These are phyloP conservation scores for Gynandropsis gynandra DNA, from an alignment of 345 rosid species.

Conservation along the genomic window DNA sequence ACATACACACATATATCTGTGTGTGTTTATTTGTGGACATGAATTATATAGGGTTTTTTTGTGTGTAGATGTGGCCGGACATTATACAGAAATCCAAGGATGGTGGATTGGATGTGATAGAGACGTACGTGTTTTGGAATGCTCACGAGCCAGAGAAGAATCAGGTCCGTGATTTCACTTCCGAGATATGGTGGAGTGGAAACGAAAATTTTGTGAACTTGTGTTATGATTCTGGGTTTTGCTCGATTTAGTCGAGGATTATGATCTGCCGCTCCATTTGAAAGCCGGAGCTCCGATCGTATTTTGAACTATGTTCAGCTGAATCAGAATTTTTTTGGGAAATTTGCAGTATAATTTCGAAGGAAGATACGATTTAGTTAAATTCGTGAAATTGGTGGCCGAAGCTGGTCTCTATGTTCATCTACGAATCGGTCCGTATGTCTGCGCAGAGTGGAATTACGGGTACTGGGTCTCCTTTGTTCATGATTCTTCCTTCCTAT, in stretches of 20 bases:
- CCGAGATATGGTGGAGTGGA: too few relatives aligned
- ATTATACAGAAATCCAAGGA: constrained; percentile 92
- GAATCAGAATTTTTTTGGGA: neutral
- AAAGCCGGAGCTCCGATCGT: neutral
- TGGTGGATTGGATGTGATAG: constrained; percentile 86
- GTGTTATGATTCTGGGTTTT: neutral
- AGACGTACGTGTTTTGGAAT: constrained; percentile 93
- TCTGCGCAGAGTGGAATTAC: constrained; percentile 94
- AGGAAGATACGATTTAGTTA: constrained; percentile 82
- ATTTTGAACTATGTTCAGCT: neutral
- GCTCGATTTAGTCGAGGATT: neutral
- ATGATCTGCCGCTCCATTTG: neutral
- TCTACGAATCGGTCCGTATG: constrained; percentile 95
- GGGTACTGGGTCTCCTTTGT: constrained; percentile 40
- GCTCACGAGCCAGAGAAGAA: constrained; percentile 71
- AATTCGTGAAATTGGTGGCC: constrained; percentile 71
- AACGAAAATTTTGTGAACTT: too few relatives aligned
- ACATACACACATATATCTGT: neutral
- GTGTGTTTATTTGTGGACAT: neutral
- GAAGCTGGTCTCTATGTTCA: constrained; percentile 86
- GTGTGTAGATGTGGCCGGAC: constrained; percentile 86
- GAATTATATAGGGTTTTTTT: constrained; percentile 3
- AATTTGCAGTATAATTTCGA: constrained; percentile 67
- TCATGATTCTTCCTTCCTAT: neutral
- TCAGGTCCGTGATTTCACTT: constrained; percentile 41